Evolutionary conservation across 108 stramenopile species (phyloP), one percentile per base, ranked within the genome.

Genomic region (Cyclotella distinguenda): DNA sequence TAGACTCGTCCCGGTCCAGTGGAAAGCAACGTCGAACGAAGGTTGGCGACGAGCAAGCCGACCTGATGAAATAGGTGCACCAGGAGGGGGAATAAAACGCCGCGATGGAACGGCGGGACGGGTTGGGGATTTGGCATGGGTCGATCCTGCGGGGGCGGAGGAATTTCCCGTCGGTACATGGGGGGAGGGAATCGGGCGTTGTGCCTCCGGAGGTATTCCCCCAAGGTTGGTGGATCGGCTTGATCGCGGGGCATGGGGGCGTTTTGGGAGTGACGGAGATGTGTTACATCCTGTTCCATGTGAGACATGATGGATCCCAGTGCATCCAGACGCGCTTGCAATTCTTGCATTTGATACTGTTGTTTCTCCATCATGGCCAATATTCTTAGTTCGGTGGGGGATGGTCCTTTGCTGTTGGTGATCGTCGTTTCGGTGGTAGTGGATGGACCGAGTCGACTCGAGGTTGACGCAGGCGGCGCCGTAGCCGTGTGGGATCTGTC

Each of bases 1-100:
- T 76, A 76, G 7, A 68, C 38, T 1, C 74, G 60, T 21, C 74
- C 74, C 11, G 61, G 60, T 21, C 64, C 66, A 0, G 74, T 64
- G 30, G 66, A 56, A n/a, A 61, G 74, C 0, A 67, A 52, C 21
- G 63, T n/a, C 9, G 60, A 34, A 5, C 47, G 66, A 8, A 67
- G 12, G 21, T 59, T 59, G n/a, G 7, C 4, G 52, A 66, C 42
- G 12, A 66, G 16, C 10, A 54, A 43, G 8, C 38, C 12, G 26
- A 68, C 18, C 12, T 33, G 39, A 2, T 34, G 53, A 19, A 62
- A 31, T 0, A 63, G 2, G 1, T 36, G 21, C 0, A 36, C 46
- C 21, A 67, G 28, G 46, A 75, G 35, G 26, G 57, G 64, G 39
- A 68, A 35, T n/a, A 68, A 48, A 6, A 67, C 25, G 47, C 73